Conservation (phyloP, 2,329 filamentous ascomycete genomes). For the Fusarium siculi region DNA sequence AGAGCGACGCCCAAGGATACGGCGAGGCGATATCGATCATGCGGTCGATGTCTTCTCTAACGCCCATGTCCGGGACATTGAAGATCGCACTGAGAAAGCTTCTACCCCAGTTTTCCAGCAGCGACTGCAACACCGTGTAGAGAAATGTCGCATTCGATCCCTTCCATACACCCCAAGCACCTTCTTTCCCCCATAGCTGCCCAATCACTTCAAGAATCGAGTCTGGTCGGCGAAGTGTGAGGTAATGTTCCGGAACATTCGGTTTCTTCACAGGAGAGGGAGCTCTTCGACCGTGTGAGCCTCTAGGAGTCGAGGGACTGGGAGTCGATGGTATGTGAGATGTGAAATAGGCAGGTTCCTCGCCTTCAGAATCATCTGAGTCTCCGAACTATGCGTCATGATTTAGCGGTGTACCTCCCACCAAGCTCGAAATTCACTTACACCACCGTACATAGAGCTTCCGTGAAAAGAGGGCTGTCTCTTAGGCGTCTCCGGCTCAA, state of each 20-base stretch:
- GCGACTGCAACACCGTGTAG: constrained; percentile 85
- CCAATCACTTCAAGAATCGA: constrained; percentile 88
- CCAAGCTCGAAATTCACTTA: constrained; percentile 36
- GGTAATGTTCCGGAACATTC: constrained; percentile 62
- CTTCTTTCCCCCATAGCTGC: constrained; percentile 89
- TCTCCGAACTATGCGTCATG: constrained; percentile 56
- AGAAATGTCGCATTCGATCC: constrained; percentile 92
- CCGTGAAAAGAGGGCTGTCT: constrained; percentile 48
- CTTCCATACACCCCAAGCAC: constrained; percentile 94
- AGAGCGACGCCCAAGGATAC: constrained; percentile 82
- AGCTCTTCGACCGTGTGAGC: constrained; percentile 47
- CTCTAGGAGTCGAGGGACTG: constrained; percentile 53
- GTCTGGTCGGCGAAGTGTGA: constrained; percentile 78
- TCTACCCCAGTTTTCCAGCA: constrained; percentile 91
- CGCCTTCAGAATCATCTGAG: constrained; percentile 75
- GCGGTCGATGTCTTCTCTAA: constrained; percentile 81
- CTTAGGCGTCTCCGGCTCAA: constrained; percentile 39
- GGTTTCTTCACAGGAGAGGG: constrained; percentile 51
- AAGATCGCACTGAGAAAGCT: constrained; percentile 91
- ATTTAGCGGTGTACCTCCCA: constrained; percentile 38
- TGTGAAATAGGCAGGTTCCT: constrained; percentile 88
- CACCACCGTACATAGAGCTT: constrained; percentile 52
- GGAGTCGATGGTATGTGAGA: constrained; percentile 69
- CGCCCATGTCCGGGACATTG: constrained; percentile 85
- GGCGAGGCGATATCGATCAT: constrained; percentile 78